Conservation (phyloP, 495 filamentous ascomycete genomes). For the Aspergillus panamensis region DNA sequence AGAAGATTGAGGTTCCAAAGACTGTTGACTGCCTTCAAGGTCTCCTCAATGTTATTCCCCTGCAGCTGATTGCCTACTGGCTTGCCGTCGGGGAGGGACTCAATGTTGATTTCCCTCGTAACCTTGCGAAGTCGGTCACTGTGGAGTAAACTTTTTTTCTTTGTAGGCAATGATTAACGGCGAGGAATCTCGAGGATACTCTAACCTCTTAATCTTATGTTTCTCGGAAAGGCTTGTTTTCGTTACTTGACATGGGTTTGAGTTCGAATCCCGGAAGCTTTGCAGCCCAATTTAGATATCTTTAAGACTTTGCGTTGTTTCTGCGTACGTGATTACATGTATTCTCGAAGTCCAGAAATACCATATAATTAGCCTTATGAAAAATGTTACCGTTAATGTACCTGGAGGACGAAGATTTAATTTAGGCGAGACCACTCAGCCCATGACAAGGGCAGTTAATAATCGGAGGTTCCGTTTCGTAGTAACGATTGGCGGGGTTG, state of each 20-base stretch:
- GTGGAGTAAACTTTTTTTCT: constrained; percentile 69
- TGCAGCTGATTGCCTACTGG: constrained; percentile 98
- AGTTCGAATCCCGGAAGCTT: background rate
- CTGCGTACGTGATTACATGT: background rate
- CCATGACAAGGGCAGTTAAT: no score
- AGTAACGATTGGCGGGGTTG: background rate
- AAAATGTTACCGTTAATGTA: background rate
- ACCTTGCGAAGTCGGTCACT: constrained; percentile 97
- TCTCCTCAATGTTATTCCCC: constrained; percentile 93
- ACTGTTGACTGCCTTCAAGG: constrained; percentile 95
- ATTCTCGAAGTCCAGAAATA: background rate
- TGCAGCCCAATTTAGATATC: background rate
- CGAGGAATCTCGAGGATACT: constrained; percentile 5
- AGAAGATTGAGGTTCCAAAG: constrained; percentile 95
- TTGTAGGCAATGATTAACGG: background rate
- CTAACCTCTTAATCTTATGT: background rate
- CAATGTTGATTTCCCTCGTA: constrained; percentile 96
- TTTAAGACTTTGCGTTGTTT: constrained; percentile 2
- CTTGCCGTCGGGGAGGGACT: constrained; percentile 91
- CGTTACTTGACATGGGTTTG: background rate
- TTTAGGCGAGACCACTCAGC: no score
- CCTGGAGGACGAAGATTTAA: no score
- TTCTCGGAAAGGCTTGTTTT: constrained; percentile 6
- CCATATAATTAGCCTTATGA: background rate
- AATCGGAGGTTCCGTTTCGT: no score